Evolutionary conservation across 2,329 filamentous ascomycete genomes (phyloP).

Genomic region (Chaetothyriales sp.): DNA sequence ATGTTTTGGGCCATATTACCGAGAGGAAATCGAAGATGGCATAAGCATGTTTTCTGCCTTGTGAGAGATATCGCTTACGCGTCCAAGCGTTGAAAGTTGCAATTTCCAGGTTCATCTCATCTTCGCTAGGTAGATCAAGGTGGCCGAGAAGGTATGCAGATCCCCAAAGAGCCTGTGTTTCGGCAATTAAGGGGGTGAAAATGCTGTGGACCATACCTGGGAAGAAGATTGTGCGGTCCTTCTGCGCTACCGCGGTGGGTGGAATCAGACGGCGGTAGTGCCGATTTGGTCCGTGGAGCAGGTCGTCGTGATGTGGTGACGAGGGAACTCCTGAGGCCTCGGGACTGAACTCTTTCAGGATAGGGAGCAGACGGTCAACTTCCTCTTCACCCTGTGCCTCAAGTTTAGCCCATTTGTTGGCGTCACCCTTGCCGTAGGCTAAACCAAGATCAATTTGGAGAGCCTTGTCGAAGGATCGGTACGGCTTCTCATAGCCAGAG

Average conservation of each 20-base stretch:
- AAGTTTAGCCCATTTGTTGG: background rate
- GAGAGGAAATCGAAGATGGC: conserved; percentile 23
- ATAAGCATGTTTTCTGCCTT: conserved; percentile 22
- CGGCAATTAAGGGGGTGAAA: conserved; percentile 20
- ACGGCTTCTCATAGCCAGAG: background rate
- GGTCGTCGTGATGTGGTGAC: too few relatives aligned
- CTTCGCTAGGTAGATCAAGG: conserved; percentile 16
- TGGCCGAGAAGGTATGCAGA: conserved; percentile 19
- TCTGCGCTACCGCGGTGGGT: conserved; percentile 15
- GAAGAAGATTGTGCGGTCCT: conserved; percentile 23
- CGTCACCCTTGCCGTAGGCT: background rate
- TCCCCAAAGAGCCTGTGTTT: conserved; percentile 24
- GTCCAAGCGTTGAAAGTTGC: conserved; percentile 24
- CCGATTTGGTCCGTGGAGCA: conserved; percentile 5
- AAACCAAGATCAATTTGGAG: background rate
- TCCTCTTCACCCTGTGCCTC: background rate
- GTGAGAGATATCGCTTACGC: conserved; percentile 21
- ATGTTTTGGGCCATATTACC: conserved; percentile 9
- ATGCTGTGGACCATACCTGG: conserved; percentile 22
- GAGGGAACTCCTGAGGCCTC: background rate
- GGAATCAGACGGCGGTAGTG: conserved; percentile 20
- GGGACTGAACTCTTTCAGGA: background rate
- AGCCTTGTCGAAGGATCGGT: background rate
- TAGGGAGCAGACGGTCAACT: background rate
- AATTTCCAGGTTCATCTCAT: conserved; percentile 22